These are phyloP conservation scores for Closterium sp. DNA, from an alignment of 139 green algal species.

Conservation along the genomic window DNA sequence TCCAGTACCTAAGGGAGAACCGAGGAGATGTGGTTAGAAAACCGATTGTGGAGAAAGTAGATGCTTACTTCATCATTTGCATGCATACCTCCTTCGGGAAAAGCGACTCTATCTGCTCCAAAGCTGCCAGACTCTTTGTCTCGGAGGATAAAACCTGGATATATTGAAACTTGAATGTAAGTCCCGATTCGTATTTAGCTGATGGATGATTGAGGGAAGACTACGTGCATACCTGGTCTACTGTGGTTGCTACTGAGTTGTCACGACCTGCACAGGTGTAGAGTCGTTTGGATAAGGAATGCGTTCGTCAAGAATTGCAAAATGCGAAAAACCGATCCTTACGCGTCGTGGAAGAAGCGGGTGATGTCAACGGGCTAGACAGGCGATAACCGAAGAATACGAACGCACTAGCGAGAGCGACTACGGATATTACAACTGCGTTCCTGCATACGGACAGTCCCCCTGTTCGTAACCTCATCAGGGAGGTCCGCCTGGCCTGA, in stretches of 20 bases:
- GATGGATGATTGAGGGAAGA: not conserved
- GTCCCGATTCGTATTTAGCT: not conserved
- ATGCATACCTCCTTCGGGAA: not conserved
- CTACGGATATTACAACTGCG: not conserved
- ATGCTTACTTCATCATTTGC: not conserved
- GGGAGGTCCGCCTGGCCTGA: not conserved
- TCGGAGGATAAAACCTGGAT: not conserved
- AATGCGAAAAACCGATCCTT: not conserved
- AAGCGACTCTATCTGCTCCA: not conserved
- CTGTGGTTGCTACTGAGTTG: not conserved
- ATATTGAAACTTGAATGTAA: not conserved
- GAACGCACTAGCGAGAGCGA: not conserved
- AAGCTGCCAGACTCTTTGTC: not conserved
- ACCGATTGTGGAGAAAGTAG: not conserved
- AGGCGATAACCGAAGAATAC: not conserved
- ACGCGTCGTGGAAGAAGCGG: not conserved
- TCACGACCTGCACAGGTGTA: not conserved
- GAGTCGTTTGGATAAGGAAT: not conserved
- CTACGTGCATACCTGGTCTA: not conserved
- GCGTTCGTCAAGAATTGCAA: not conserved
- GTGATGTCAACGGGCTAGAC: not conserved
- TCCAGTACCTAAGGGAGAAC: not conserved
- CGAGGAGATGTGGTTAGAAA: not conserved
- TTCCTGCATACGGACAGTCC: not conserved
- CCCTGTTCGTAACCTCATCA: not conserved